Base-by-base conservation (phyloP, 1,284 basidiomycete genomes). In the Heterobasidion annosum region DNA sequence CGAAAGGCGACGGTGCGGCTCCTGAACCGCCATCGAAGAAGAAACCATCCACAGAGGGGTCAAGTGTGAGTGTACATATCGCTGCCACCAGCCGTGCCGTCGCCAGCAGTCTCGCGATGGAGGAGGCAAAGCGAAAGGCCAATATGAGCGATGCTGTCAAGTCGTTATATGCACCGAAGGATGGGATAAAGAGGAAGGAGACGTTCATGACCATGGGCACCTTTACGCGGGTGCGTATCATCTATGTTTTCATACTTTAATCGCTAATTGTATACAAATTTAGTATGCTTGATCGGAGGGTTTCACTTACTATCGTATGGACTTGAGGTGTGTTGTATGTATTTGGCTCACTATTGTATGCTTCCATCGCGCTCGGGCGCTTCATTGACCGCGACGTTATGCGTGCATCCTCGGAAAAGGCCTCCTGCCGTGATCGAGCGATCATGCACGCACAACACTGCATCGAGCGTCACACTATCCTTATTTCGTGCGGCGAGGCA, bases 151-250 rank as follows among this genome's bases (percentile, higher is more conserved):
- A 79, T 6, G 85, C 85, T 12, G 79, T 91, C 35, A 85, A 83
- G 68, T 85, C 82, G 50, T 62, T 91, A 52, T 91, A 91, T 64
- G 72, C 69, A 35, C 65, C 70, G 19, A 77, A 75, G 56, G 73
- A 78, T 53, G 74, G 74, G 10, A 65, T 70, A 43, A 74, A 74
- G 56, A 74, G 70, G 65, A 87, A 88, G 64, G 85, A 90, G 69
- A 89, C 88, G 8, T 91, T 91, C 62, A 88, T 86, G 78, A 91
- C 88, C 0, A 85, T 83, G 79, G 81, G 79, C 2, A 91, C 88
- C 3, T 91, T 91, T 61, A 91, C 85, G 18, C 77, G 88, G 68
- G 88, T 89, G 64, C 63, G 87, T 78, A 40, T 10, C 3, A 10
- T 40, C 4, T 40, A 10, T 12, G 6, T 8, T n/a, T 1, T 12